A percentile compares a stretch with the other conserved stretches of the same genome.
Conservation (phyloP, 805 yeast species). For the Limtongia smithiae region DNA sequence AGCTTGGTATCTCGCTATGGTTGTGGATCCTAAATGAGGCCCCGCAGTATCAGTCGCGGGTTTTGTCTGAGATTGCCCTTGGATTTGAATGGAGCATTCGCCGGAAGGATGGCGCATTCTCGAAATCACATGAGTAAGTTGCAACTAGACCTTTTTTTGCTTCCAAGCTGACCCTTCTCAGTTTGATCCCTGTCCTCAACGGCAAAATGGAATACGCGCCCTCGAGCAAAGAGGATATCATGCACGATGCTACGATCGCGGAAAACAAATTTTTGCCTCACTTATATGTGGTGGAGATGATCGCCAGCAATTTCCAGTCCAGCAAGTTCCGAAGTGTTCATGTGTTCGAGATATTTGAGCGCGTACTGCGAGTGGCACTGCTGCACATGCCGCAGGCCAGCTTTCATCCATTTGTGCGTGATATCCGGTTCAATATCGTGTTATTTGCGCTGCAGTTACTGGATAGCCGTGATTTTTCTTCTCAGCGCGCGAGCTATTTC, state of each 20-base stretch:
- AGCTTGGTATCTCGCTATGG: conserved; percentile 75
- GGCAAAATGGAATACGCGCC: conserved; percentile 87
- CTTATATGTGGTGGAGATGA: conserved; percentile 58
- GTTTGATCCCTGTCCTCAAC: conserved; percentile 56
- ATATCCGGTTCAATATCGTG: conserved; percentile 69
- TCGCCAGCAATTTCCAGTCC: conserved; percentile 77
- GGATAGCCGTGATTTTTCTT: conserved; percentile 49
- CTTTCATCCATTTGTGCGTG: conserved; percentile 76
- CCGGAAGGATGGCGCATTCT: conserved; percentile 60
- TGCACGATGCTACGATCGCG: conserved; percentile 50
- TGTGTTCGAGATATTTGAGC: conserved; percentile 63
- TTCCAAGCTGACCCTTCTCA: conserved; percentile 37
- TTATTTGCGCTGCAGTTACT: conserved; percentile 64
- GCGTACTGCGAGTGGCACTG: conserved; percentile 43
- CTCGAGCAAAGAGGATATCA: conserved; percentile 59
- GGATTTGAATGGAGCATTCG: conserved; percentile 67
- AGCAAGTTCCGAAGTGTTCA: conserved; percentile 68
- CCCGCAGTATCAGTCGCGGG: conserved; percentile 52
- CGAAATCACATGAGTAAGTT: conserved; percentile 31
- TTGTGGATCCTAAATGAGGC: conserved; percentile 67
- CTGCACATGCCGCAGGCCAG: conserved; percentile 65
- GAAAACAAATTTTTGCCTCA: conserved; percentile 62
- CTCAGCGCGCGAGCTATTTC: conserved; percentile 47
- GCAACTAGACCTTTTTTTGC: neutral
- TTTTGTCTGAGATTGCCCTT: conserved; percentile 65